Percentiles rank a stretch among this genome's conserved stretches.
phyloP scores from a whole-genome alignment of 208 protist species.

The Porcisia hertigi region DNA sequence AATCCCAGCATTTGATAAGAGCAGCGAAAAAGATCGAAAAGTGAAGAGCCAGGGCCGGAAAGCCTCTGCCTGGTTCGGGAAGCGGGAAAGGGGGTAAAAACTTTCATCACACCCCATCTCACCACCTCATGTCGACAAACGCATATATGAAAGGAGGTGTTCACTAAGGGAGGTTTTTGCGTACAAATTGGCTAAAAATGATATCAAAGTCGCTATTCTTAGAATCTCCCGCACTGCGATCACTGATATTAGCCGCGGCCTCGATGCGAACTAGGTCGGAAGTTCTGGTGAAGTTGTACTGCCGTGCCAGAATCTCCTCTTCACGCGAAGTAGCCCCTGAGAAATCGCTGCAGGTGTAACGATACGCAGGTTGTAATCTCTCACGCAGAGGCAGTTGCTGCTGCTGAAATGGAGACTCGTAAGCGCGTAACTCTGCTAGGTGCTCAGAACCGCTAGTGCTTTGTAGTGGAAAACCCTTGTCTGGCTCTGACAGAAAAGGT shows the following conservation, averaged over 20 bases:
- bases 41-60: neutral
- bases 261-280: constrained; percentile 20
- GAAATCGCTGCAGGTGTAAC: constrained; percentile 26
- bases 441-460: neutral
- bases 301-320: constrained; percentile 27
- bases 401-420: neutral
- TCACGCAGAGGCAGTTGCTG: neutral
- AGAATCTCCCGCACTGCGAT: neutral
- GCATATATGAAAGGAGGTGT: neutral
- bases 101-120: neutral
- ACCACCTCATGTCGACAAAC: neutral
- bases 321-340: constrained; percentile 29
- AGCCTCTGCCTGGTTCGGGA: neutral
- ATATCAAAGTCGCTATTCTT: constrained; percentile 24
- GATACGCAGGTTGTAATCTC: constrained; percentile 18
- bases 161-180: constrained; percentile 1
- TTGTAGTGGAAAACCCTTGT: constrained; percentile 13
- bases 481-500: constrained; percentile 9
- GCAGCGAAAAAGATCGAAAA: neutral
- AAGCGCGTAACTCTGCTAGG: neutral
- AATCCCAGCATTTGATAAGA: neutral
- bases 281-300: constrained; percentile 30
- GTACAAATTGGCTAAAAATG: constrained; percentile 31
- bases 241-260: constrained; percentile 10
- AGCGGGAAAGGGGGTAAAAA: constrained; percentile 10